Evolutionary conservation across 1,139 yeast genomes (phyloP).

Genomic region (Nadsonia starkeyi-henricii): DNA sequence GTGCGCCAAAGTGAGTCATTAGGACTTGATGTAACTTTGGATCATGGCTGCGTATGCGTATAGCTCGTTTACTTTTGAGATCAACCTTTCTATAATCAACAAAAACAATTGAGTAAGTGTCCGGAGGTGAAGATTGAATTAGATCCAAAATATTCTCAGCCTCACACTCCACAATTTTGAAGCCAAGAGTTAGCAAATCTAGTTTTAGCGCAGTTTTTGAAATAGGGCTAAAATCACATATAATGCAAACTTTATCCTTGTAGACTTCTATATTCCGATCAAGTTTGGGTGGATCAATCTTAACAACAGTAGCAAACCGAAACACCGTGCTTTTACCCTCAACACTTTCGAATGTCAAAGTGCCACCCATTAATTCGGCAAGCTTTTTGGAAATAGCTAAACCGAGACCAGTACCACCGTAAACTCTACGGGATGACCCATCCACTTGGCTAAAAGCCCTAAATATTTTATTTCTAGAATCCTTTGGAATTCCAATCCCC

Average conservation of each 20-base stretch:
- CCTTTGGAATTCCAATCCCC: conserved; percentile 48
- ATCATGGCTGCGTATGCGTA: conserved; percentile 7
- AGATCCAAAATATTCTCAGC: conserved; percentile 11
- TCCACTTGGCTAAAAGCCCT: conserved; percentile 51
- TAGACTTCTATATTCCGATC: conserved; percentile 13
- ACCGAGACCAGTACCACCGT: conserved; percentile 51
- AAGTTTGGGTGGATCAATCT: conserved; percentile 16
- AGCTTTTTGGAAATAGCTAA: conserved; percentile 44
- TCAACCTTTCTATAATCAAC: conserved; percentile 12
- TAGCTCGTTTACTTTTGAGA: neutral
- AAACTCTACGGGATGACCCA: conserved; percentile 41
- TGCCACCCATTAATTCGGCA: conserved; percentile 47
- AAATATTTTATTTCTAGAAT: conserved; percentile 36
- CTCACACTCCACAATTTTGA: conserved; percentile 21
- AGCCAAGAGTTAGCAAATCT: conserved; percentile 24
- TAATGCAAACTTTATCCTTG: conserved; percentile 21
- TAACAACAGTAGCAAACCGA: conserved; percentile 28
- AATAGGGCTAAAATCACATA: conserved; percentile 26
- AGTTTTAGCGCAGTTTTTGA: conserved; percentile 27
- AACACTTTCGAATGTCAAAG: conserved; percentile 35
- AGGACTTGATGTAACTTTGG: conserved; percentile 14
- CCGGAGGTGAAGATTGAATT: conserved; percentile 9
- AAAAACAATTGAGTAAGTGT: conserved; percentile 15
- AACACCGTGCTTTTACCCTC: conserved; percentile 43
- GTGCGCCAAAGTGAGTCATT: conserved; percentile 18